Evolutionary conservation across 176 grass and related monocot genomes (phyloP), one percentile per base, ranked within the genome.

Genomic region (Calamus simplicifolius): DNA sequence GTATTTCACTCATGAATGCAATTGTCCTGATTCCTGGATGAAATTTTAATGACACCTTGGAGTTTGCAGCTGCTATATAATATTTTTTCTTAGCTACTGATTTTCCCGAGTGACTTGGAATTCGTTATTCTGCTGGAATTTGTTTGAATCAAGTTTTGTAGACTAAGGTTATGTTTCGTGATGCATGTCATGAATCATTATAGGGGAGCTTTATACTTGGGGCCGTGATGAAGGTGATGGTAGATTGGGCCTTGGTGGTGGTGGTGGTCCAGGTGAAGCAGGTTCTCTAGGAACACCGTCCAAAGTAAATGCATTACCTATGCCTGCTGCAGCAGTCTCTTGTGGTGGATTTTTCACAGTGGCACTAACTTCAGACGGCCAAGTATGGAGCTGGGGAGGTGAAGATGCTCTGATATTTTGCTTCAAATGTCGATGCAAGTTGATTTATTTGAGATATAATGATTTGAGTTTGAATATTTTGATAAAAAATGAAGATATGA

Each of bases 301-400:
- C 70, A 89, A 82, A 76, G 93, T 92, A 53, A 76, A 78, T 15
- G 63, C 66, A 16, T 27, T 98, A 54, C 81, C 87, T 57, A 87
- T 89, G 57, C 81, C 87, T 54, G 81, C 76, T 57, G 59, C 79
- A 48, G 87, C 84, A 18, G 87, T 92, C 57, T 58, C 73, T 61
- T 98, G 93, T 68, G 93, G 93, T 68, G 93, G 93, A 31, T 98
- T 98, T 71, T 98, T 98, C 67, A 89, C 87, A 0, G 72, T 92
- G 79, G 87, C 81, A 1, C 67, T 98, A 4, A 89, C 93, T 50
- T 65, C 79, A 1, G 73, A 85, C 64, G 93, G 93, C 10, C 81
- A 98, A 27, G 61, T 88, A 75, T 98, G 93, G 93, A 98, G 81
- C 59, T 98, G 93, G 93, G 87, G 93, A 88, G 93, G 93, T 98